Evolutionary conservation across 2,329 filamentous ascomycete species (phyloP), one percentile per base, ranked within the genome.

Genomic region (Chalara sp.): DNA sequence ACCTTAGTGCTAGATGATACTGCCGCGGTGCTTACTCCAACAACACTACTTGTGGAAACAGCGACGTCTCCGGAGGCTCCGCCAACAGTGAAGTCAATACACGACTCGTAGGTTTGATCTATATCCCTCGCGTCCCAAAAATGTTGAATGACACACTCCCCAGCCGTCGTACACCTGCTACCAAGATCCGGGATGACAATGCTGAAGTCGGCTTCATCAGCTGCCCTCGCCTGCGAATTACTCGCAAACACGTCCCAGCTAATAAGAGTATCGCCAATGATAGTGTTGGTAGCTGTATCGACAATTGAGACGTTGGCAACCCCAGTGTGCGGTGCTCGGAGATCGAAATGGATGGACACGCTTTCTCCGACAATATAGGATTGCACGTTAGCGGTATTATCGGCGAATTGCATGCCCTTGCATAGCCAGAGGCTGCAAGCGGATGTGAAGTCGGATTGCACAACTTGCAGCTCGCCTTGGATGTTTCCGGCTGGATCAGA

Each of bases 31-130:
- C n/a, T n/a, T n/a, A n/a, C n/a, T n/a, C n/a, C n/a, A n/a, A n/a
- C n/a, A n/a, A n/a, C n/a, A n/a, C n/a, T n/a, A n/a, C n/a, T n/a
- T n/a, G n/a, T n/a, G n/a, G n/a, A n/a, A n/a, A n/a, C n/a, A n/a
- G n/a, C n/a, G n/a, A n/a, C n/a, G n/a, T n/a, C n/a, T n/a, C n/a
- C n/a, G n/a, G n/a, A n/a, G n/a, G n/a, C n/a, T 35, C 51, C 55
- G 39, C 53, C 55, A 30, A 63, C 54, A 6, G 53, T 55, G 53
- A 80, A 79, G 63, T 80, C 77, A 51, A 80, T 66, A 61, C 76
- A 80, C 47, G 70, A 70, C 67, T 79, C 74, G 62, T 80, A 80
- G n/a, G 76, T 79, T 70, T 80, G 77, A 56, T 75, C 63, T 46
- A 76, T 70, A 40, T 59, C 61, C 11, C 67, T 59, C 6, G 75